Conservation (phyloP, 441 rosid genomes). For the Metrosideros polymorpha region DNA sequence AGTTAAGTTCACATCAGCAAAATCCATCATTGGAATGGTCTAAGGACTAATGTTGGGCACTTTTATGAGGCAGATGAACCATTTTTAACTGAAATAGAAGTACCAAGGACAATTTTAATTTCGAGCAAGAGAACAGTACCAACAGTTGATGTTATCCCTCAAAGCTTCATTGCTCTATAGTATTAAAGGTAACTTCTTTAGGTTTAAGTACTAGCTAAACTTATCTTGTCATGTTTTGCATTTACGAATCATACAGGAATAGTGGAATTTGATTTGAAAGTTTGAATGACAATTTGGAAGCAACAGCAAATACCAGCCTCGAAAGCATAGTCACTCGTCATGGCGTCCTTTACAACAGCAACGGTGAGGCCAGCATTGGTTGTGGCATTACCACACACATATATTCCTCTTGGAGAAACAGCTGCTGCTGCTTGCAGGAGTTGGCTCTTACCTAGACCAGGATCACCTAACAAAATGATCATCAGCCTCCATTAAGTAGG, state of each 20-base stretch:
- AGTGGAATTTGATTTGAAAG: not conserved
- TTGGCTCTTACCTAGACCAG: constrained; percentile 98
- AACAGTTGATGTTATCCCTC: not conserved
- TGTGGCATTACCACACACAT: constrained; percentile 97
- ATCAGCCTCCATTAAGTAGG: constrained; percentile 1
- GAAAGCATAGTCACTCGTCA: constrained; percentile 91
- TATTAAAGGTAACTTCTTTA: not conserved
- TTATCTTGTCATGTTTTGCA: not conserved
- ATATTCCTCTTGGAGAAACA: constrained; percentile 94
- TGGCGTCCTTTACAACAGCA: constrained; percentile 91
- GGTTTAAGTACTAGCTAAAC: not conserved
- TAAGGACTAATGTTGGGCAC: not conserved
- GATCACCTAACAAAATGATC: constrained; percentile 63
- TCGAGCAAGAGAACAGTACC: not conserved
- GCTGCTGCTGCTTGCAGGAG: constrained; percentile 96
- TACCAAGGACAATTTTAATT: not conserved
- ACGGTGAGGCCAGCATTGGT: constrained; percentile 98
- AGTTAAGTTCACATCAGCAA: not conserved
- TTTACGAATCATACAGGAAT: not conserved
- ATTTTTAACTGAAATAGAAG: not conserved
- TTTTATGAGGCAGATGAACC: not conserved
- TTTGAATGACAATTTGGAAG: constrained; percentile 5
- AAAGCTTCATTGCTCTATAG: not conserved
- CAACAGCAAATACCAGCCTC: constrained; percentile 73
- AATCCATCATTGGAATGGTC: not conserved